phyloP scores from a whole-genome alignment of 164 flowering plant species.

The Santalum album region DNA sequence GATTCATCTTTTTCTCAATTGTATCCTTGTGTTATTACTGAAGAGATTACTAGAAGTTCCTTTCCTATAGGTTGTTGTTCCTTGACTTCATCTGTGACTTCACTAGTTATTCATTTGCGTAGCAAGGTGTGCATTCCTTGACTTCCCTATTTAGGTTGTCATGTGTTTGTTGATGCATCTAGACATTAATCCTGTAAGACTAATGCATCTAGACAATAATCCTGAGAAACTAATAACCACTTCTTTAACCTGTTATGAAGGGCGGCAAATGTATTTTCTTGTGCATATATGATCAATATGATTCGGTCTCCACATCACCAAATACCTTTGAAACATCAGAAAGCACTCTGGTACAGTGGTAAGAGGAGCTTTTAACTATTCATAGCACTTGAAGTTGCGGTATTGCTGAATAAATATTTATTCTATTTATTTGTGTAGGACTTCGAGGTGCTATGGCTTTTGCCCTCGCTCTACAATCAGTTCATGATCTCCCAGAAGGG shows the following conservation, averaged over 20 bases:
- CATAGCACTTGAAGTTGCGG: not conserved
- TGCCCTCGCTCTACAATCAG: constrained; percentile 95
- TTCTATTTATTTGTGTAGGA: constrained; percentile 41
- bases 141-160: too few relatives aligned
- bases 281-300: constrained; percentile 88
- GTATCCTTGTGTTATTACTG: constrained; percentile 66
- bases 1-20: constrained; percentile 96
- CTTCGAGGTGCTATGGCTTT: constrained; percentile 99
- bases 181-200: not conserved
- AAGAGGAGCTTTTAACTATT: constrained; percentile 22
- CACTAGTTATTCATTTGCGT: constrained; percentile 70
- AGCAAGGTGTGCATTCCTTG: constrained; percentile 60
- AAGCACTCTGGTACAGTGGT: constrained; percentile 99
- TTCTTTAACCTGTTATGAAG: constrained; percentile 27
- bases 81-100: constrained; percentile 39
- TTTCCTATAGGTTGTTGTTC: constrained; percentile 11
- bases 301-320: constrained; percentile 65
- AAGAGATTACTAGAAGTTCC: not conserved
- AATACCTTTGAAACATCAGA: constrained; percentile 87
- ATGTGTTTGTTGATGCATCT: too few relatives aligned
- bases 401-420: not conserved
- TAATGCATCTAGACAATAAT: not conserved
- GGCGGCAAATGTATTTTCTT: constrained; percentile 91
- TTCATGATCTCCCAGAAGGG: constrained; percentile 98
- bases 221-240: not conserved